A percentile compares a stretch with the other conserved stretches of the same genome.
Evolutionary conservation across 306 rosid genomes (phyloP).

Genomic region (Lathyrus sativus): DNA sequence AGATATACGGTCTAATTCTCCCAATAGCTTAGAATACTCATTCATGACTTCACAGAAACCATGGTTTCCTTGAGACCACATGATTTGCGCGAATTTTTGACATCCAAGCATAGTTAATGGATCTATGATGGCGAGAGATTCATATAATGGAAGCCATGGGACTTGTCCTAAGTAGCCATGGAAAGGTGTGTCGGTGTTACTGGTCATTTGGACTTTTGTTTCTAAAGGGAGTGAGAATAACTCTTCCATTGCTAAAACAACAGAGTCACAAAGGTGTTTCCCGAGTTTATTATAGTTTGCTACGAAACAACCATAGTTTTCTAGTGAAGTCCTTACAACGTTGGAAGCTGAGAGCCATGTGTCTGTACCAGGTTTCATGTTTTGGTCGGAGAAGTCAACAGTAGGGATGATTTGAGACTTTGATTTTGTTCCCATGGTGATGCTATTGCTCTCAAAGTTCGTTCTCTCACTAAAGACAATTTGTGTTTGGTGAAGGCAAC

Average conservation of each 20-base stretch:
- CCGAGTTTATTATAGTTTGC: slow-evolving; percentile 35
- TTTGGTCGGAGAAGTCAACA: slow-evolving; percentile 38
- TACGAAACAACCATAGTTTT: slow-evolving; percentile 45
- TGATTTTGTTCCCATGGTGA: slow-evolving; percentile 42
- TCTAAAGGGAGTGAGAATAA: slow-evolving; percentile 41
- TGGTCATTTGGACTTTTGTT: slow-evolving; percentile 35
- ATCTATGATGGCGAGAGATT: slow-evolving; percentile 43
- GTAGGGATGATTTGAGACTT: slow-evolving; percentile 14
- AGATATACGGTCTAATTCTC: slow-evolving; percentile 29
- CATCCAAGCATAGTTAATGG: slow-evolving; percentile 30
- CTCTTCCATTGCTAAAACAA: slow-evolving; percentile 29
- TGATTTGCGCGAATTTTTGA: slow-evolving; percentile 39
- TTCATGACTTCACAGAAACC: slow-evolving; percentile 40
- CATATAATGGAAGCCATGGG: slow-evolving; percentile 41
- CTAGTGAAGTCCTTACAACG: slow-evolving; percentile 32
- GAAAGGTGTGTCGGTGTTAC: slow-evolving; percentile 42
- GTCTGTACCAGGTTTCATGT: slow-evolving; percentile 42
- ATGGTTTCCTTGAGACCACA: slow-evolving; percentile 43
- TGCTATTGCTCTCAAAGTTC: too few relatives aligned
- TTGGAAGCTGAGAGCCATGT: slow-evolving; percentile 44
- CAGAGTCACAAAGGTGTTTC: slow-evolving; percentile 37
- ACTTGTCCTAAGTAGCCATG: slow-evolving; percentile 47
- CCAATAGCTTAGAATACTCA: slow-evolving; percentile 34
- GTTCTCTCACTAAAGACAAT: too few relatives aligned
- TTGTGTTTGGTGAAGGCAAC: too few relatives aligned